Evolutionary conservation across 164 flowering plant species (phyloP), one percentile per base, ranked within the genome.

Genomic region (Annona cherimola): DNA sequence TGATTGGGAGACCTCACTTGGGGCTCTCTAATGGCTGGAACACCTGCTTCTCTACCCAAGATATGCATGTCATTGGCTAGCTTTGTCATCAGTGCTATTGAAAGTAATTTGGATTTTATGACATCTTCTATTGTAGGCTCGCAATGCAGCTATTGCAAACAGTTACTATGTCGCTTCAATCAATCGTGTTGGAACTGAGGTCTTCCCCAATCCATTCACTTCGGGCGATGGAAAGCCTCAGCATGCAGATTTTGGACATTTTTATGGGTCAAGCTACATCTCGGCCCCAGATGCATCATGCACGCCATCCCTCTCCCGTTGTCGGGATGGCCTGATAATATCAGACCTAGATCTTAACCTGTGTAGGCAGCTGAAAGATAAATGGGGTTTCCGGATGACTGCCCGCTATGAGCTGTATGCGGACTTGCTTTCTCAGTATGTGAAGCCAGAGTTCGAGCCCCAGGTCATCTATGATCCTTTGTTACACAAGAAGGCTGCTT

Each of bases 351-450:
- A 95, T 78, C 91, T 95, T 67, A 95, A 95, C 81, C 91, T 95
- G 45, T 95, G 99, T 67, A 80, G 97, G 76, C 99, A 95, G 80
- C 74, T 90, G 40, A 95, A 95, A 82, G 99, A 95, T 81, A 93
- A 93, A 79, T 95, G 99, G 98, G 96, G 97, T 6, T 91, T 93
- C 75, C 86, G 90, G 42, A 96, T 96, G 99, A 96, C 99, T 78
- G 90, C 96, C 19, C 80, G 97, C 44, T 96, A 96, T 71, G 96
- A 93, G 16, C 0, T 88, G 64, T 93, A 93, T 75, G 83, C 86
- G 0, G 89, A 89, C 14, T 26, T 90, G 82, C 88, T 93, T 45
- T 79, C 78, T 12, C 82, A 65, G 14, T 93, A 91, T 73, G 39
- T 88, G 72, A 87, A 83, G 79, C 94, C 93, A 11, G 96, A 93